Evolutionary conservation across 192 early-diverging fungal species (phyloP).

Genomic region (Rhizoclosmatium sp.): DNA sequence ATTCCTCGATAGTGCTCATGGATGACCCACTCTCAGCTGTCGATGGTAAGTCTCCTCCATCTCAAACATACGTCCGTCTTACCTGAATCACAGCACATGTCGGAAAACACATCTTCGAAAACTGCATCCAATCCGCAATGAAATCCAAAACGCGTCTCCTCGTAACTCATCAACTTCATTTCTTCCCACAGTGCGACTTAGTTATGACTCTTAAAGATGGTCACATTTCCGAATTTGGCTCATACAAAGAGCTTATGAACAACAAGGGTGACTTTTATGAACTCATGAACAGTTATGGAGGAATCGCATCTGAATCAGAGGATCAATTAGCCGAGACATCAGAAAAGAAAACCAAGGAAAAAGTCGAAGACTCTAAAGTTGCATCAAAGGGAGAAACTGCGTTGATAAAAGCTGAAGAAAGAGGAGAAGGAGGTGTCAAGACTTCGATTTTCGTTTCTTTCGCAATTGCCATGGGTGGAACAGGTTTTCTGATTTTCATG

Average conservation of each 20-base stretch:
- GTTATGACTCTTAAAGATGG: conserved; percentile 73
- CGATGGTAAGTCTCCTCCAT: conserved; percentile 26
- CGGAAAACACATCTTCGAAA: conserved; percentile 74
- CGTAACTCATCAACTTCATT: conserved; percentile 77
- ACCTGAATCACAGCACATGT: conserved; percentile 53
- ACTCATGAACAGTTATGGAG: conserved; percentile 49
- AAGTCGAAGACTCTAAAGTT: neutral
- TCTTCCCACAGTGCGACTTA: conserved; percentile 72
- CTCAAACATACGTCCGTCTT: neutral
- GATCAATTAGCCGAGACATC: neutral
- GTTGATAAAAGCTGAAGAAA: conserved; percentile 74
- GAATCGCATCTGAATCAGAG: conserved; percentile 10
- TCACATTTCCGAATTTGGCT: conserved; percentile 64
- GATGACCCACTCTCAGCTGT: conserved; percentile 81
- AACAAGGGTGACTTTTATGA: conserved; percentile 56
- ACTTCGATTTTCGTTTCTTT: conserved; percentile 75
- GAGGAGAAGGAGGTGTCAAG: conserved; percentile 74
- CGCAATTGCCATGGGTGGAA: conserved; percentile 67
- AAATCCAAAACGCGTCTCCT: conserved; percentile 81
- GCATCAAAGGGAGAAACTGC: conserved; percentile 44
- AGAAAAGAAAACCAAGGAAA: neutral
- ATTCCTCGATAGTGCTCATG: conserved; percentile 68
- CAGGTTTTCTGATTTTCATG: conserved; percentile 58
- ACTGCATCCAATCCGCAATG: conserved; percentile 69
- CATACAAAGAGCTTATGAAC: conserved; percentile 61